A percentile compares a stretch with the other conserved stretches of the same genome.
Conservation (phyloP, 2,329 filamentous ascomycete genomes). For the Nemania sp. region DNA sequence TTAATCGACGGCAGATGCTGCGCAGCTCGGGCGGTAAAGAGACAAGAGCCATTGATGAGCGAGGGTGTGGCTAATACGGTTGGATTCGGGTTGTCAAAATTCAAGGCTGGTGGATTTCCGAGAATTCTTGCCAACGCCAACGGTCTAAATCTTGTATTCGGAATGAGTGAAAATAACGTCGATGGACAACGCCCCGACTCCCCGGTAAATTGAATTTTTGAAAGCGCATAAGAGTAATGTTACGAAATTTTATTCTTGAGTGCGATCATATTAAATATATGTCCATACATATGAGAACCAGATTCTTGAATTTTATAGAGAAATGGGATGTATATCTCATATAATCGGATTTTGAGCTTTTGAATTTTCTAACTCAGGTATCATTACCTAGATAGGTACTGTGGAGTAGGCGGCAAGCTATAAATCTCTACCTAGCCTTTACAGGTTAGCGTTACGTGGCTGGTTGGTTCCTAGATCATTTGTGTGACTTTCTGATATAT, state of each 20-base stretch:
- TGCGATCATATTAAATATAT: not conserved
- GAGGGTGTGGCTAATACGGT: not conserved
- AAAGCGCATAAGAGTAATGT: not conserved
- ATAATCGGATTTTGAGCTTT: conserved; percentile 9
- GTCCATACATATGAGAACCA: not conserved
- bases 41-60: conserved; percentile 50
- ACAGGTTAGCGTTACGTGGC: not conserved
- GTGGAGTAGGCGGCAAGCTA: not conserved
- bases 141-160: not conserved
- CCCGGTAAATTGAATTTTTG: not conserved
- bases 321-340: not conserved
- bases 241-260: not conserved
- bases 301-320: not conserved
- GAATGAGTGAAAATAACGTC: not conserved
- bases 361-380: conserved; percentile 23
- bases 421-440: not conserved
- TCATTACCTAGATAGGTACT: too few species aligned
- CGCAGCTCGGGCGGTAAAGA: conserved; percentile 68
- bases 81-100: not conserved
- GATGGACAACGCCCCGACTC: not conserved
- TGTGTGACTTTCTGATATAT: too few species aligned
- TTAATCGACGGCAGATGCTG: conserved; percentile 76
- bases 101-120: not conserved
- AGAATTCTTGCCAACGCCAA: not conserved
- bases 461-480: too few species aligned